These are phyloP conservation scores for Fusarium sp. DNA, from an alignment of 2,329 filamentous ascomycete genomes.

Conservation along the genomic window DNA sequence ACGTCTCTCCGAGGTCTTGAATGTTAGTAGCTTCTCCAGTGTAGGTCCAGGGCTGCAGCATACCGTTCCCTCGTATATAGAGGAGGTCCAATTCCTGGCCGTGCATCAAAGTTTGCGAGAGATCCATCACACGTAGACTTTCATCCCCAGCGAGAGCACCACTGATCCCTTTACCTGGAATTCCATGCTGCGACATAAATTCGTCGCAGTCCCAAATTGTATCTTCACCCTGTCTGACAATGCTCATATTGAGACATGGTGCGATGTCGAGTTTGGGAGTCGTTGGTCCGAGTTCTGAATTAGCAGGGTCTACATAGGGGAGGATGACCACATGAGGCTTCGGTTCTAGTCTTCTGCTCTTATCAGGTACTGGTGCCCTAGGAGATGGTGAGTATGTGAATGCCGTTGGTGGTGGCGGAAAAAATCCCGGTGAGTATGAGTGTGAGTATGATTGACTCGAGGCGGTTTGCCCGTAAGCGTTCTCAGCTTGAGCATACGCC, in stretches of 20 bases:
- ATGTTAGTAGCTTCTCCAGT: neutral
- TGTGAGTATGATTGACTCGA: too few species aligned
- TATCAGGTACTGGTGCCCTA: neutral
- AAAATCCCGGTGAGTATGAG: too few species aligned
- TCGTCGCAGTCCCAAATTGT: conserved; percentile 23
- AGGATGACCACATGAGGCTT: conserved; percentile 26
- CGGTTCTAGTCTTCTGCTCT: neutral
- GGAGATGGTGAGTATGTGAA: rapidly evolving
- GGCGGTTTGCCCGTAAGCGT: too few species aligned
- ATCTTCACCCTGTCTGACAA: conserved; percentile 14
- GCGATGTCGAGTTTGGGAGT: conserved; percentile 6
- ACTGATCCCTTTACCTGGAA: conserved; percentile 23
- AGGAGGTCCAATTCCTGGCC: conserved; percentile 15
- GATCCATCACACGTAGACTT: conserved; percentile 16
- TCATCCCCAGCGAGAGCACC: conserved; percentile 26
- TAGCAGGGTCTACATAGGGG: conserved; percentile 9
- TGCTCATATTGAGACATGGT: neutral
- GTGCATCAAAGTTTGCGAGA: conserved; percentile 17
- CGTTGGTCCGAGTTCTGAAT: conserved; percentile 5
- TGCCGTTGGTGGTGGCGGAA: neutral
- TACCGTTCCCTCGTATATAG: conserved; percentile 31
- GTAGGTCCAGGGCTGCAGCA: rapidly evolving
- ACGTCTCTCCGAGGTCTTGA: conserved; percentile 27
- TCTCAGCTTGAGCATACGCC: too few species aligned
- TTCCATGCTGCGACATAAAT: neutral